Evolutionary conservation across 495 filamentous ascomycete genomes (phyloP), one percentile per base, ranked within the genome.

Genomic region (Aspergillus olivimuriae): DNA sequence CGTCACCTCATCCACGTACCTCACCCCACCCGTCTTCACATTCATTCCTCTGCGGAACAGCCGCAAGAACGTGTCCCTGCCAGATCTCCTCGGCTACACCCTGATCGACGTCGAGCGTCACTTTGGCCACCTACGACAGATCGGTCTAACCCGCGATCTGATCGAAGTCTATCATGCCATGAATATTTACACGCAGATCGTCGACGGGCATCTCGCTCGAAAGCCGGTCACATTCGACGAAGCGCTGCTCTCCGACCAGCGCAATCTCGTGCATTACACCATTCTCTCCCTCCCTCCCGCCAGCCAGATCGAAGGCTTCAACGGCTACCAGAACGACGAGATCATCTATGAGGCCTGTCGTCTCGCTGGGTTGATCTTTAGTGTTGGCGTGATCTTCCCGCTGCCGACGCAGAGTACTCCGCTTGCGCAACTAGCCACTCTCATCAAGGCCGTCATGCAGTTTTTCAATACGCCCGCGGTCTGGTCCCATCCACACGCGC

Each of bases 341-440:
- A 37, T 57, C 11, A 57, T 62, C 15, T 69, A 67, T 42, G 66
- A 72, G 35, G 48, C 63, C n/a, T 62, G 54, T 34, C 66, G 66
- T 24, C 51, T 72, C 2, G 58, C 65, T 0, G 50, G 44, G 6
- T 38, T 62, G 0, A 57, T 72, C 2, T 69, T 61, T 38, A 52
- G 61, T 19, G 57, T 63, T 11, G 63, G 65, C 30, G 61, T 72
- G 6, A 44, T 69, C 34, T 65, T 72, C 37, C 68, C 68, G 2
- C 59, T 72, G 1, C 66, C 66, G 7, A 52, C 52, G 9, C 57
- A 63, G 26, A 68, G 59, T 30, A 60, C 57, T 0, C 66, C 68
- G 0, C 52, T 70, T 8, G 30, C 33, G 0, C 34, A 28, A 11
- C 53, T 72, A 1, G 57, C 65, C 1, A 40, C 47, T 4, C 45